Base-by-base conservation (phyloP, 2,329 filamentous ascomycete genomes). In the Lithohypha guttulata region DNA sequence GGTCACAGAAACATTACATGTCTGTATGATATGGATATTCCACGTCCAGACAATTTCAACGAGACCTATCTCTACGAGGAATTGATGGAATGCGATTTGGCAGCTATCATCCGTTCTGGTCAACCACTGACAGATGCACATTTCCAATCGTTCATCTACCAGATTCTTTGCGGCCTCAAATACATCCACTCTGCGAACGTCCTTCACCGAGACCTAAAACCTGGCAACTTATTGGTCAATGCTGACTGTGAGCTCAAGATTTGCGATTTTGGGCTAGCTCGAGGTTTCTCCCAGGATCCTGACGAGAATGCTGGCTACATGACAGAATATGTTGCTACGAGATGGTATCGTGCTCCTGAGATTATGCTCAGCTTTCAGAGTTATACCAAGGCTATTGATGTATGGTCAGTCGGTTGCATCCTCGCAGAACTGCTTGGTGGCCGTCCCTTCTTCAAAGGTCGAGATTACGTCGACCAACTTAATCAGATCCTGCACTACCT, bases 321-420 rank as follows among this genome's bases (percentile, higher is more conserved):
- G 91, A 98, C 91, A 8, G 91, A 98, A 65, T 98, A 98, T 57
- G 91, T 98, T 41, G 91, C 91, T 35, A 98, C 91, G 37, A 76
- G 91, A 68, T 98, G 91, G 91, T 98, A 98, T 63, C 81, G 91
- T 65, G 91, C 91, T 3, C 91, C 91, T 4, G 91, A 98, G 64
- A 98, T 98, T 54, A 98, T 98, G 91, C 69, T 98, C 62, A 95
- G 86, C 69, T 98, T 98, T 76, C 89, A 96, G 65, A 95, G 86
- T 69, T 98, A 98, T 65, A 98, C 91, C 55, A 98, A 98, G 85
- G 91, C 91, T 53, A 98, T 98, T 64, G 91, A 98, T 59, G 89
- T 98, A 22, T 98, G 91, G 91, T 98, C 91, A 6, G 89, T 98
- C 29, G 91, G 91, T 45, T 98, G 91, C 59, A 98, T 98, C 55